Evolutionary conservation across 768 basidiomycete species (phyloP), one percentile per base, ranked within the genome.

Genomic region (Auriscalpium microsporum): DNA sequence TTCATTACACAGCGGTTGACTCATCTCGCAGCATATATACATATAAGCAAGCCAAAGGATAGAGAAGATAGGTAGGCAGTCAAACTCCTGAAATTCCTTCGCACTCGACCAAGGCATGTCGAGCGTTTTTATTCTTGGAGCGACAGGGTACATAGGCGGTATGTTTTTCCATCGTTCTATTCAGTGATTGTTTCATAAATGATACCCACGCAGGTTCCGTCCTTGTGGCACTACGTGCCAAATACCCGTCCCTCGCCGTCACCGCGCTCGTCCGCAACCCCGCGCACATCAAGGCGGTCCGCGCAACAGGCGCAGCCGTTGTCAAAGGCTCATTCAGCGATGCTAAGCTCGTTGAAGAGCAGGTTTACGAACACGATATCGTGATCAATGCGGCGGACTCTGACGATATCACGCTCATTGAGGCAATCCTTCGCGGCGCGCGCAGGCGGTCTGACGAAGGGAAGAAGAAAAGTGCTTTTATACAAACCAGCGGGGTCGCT

Each of bases 401-500:
- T 3, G 40, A 42, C 6, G 17, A 13, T 13, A 5, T 42, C 17
- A 14, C 40, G 3, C 40, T 42, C 17, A 17, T 17, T 4, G 14
- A 6, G 40, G 40, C 40, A 42, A 42, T 42, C 17, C 17, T 42
- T 1, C 13, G 17, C 14, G 40, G 40, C 6, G 40, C 40, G 6
- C 13, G 17, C 14, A 13, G 40, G 17, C 40, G 40, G 14, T 13
- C 8, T 3, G 40, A 42, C 40, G 54, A 56, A 14, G 33, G 33
- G 16, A 52, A 58, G 35, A 13, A 11, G 4, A 48, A 19, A 14
- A 36, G 37, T 28, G n/a, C 36, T 35, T 45, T 58, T 8, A 36
- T 56, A 7, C 57, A 58, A 16, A 58, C 57, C 8, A 58, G 57
- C 36, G 57, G 57, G 10, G 34, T 44, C 17, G 49, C 37, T 2